phyloP scores from a whole-genome alignment of 202 grass and related monocot genomes.

The Carex arenaria region DNA sequence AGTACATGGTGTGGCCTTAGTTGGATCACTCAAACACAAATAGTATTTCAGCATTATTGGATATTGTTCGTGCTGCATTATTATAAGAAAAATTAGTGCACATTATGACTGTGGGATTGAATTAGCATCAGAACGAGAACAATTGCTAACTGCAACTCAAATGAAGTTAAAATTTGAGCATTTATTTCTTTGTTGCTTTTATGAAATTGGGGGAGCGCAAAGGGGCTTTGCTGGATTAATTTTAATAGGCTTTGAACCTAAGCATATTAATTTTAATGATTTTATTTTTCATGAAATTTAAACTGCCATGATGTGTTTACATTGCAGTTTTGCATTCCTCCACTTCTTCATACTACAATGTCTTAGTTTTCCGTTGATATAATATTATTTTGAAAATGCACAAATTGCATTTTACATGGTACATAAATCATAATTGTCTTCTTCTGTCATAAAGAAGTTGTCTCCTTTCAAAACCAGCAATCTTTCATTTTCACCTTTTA shows the following conservation, averaged over 20 bases:
- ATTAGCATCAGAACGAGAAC: not conserved
- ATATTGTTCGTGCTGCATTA: not conserved
- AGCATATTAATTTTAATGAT: not conserved
- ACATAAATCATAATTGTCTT: not conserved
- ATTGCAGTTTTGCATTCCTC: not conserved
- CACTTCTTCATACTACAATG: not conserved
- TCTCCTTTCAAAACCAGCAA: not conserved
- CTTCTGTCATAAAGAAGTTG: not conserved
- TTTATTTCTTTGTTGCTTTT: not conserved
- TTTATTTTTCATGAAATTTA: not conserved
- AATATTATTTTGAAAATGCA: not conserved
- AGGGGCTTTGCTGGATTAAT: not conserved
- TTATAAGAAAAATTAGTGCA: not conserved
- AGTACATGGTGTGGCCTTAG: not conserved
- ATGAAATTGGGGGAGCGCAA: not conserved
- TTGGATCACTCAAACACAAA: not conserved
- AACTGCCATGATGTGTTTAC: not conserved
- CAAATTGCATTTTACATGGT: not conserved
- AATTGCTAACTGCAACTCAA: not conserved
- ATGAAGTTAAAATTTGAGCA: not conserved
- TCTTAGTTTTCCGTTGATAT: not conserved
- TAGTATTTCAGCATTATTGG: not conserved
- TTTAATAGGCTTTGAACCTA: not conserved
- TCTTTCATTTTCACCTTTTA: slow-evolving; percentile 3
- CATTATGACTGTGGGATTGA: not conserved